Evolutionary conservation across 2,329 filamentous ascomycete species (phyloP), one percentile per base, ranked within the genome.

Genomic region (Chaetomiaceae sp.): DNA sequence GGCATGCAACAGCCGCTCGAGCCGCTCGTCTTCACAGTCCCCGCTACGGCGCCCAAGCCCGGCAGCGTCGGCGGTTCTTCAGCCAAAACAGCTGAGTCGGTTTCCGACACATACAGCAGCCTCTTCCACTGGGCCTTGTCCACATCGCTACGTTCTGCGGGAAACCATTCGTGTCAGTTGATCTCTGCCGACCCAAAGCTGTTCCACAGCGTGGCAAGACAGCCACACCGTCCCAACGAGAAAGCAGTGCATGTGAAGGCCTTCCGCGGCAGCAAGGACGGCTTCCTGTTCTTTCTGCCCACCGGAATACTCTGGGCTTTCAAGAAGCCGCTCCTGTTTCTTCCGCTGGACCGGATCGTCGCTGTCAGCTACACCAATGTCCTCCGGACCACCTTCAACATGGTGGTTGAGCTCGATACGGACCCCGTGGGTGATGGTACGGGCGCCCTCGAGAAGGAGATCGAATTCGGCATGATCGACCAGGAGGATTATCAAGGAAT

Each of bases 401-500:
- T 87, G 39, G 79, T 78, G 1, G 73, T 86, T 1, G 82, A 86
- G 61, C 72, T 83, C 5, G 79, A 79, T 45, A 67, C 35, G 1
- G 50, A 71, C 0, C 70, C 65, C 4, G 72, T 71, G 10, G 72
- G 68, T 14, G 74, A 75, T 3, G 45, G 25, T 8, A 34, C 17
- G 19, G n/a, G 17, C 13, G 13, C 31, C 34, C 66, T 64, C 12
- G 78, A 72, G 1, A 78, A 83, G 55, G 83, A 86, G 60, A 68
- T 85, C 19, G 83, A 86, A 62, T 86, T 86, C 56, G 73, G 73
- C 33, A 86, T 86, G 83, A 65, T 87, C 16, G 83, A 87, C 59
- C 83, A 87, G 65, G 80, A 82, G 56, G 82, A 87, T 61, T 86
- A 83, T 54, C 70, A 68, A 4, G 78, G 76, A 19, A 86, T 87